Evolutionary conservation across 1,284 basidiomycete species (phyloP).

Genomic region (Flammula alnicola): DNA sequence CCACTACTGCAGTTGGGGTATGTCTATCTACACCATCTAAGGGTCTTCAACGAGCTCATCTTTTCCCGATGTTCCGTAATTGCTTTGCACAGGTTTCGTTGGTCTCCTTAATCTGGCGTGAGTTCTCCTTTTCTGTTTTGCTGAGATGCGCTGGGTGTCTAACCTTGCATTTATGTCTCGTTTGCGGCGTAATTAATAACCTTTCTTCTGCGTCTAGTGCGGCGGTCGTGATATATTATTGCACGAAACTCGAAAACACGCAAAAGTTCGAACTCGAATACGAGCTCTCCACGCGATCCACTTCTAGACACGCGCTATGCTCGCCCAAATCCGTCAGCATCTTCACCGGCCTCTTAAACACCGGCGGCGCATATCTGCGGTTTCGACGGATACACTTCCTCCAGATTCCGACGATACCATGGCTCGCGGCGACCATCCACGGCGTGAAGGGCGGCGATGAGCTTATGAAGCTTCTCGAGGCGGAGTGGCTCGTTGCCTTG

Average conservation of each 20-base stretch:
- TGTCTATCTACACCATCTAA: not conserved
- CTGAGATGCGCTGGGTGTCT: not conserved
- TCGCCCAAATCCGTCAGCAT: conserved; percentile 20
- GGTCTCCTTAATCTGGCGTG: conserved; percentile 21
- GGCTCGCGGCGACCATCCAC: conserved; percentile 7
- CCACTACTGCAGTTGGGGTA: conserved; percentile 17
- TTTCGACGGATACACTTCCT: conserved; percentile 22
- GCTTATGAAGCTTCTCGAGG: conserved; percentile 14
- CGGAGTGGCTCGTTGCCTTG: conserved; percentile 22
- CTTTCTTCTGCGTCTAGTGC: conserved; percentile 10
- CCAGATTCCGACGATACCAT: conserved; percentile 19
- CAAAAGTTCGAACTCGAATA: conserved; percentile 16
- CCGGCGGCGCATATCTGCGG: conserved; percentile 18
- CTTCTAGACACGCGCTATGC: conserved; percentile 5
- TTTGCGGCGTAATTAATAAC: not conserved
- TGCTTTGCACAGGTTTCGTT: conserved; percentile 7
- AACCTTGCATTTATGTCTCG: not conserved
- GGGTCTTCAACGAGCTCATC: not conserved
- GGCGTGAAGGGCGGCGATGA: conserved; percentile 7
- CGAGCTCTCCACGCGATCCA: conserved; percentile 15
- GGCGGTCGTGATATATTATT: conserved; percentile 20
- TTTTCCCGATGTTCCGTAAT: not conserved
- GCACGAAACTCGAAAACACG: conserved; percentile 19
- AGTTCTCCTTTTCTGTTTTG: conserved; percentile 1
- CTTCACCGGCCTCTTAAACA: conserved; percentile 22